Conservation (phyloP, 495 filamentous ascomycete genomes). For the Penicillium tannophilum region DNA sequence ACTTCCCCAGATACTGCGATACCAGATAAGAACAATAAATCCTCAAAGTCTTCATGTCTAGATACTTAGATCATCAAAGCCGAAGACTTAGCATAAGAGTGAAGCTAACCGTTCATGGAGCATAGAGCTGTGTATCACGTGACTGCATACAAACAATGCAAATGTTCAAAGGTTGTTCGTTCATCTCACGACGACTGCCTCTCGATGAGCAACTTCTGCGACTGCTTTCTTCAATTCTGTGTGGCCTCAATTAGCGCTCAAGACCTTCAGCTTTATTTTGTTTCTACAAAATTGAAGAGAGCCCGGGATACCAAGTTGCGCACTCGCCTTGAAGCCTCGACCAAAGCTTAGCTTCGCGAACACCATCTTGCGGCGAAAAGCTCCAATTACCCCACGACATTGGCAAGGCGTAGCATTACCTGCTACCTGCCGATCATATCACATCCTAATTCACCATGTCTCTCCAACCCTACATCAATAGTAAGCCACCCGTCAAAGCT, state of each 20-base stretch:
- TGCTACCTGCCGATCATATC: background rate
- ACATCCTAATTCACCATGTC: conserved; percentile 52
- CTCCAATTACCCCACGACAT: background rate
- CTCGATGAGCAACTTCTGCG: background rate
- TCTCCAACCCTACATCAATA: conserved; percentile 66
- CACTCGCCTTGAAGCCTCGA: background rate
- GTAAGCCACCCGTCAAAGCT: conserved; percentile 44
- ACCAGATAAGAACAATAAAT: too few species aligned
- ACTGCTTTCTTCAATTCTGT: background rate
- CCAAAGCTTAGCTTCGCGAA: background rate
- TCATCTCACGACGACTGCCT: conserved; percentile 4
- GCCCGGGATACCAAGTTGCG: background rate
- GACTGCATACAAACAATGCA: conserved; percentile 21
- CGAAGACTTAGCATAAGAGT: background rate
- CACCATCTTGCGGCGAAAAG: background rate
- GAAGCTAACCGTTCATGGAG: background rate
- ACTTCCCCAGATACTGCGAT: too few species aligned
- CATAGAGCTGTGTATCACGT: conserved; percentile 18
- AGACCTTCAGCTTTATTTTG: background rate
- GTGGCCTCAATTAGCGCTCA: background rate
- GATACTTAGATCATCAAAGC: too few species aligned
- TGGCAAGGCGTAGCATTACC: background rate
- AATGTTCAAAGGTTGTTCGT: conserved; percentile 11
- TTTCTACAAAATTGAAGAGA: background rate
- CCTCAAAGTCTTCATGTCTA: too few species aligned